A percentile compares a stretch with the other conserved stretches of the same genome.
phyloP scores from a whole-genome alignment of 176 grass and related monocot species.

The barley (Hordeum vulgare) region DNA sequence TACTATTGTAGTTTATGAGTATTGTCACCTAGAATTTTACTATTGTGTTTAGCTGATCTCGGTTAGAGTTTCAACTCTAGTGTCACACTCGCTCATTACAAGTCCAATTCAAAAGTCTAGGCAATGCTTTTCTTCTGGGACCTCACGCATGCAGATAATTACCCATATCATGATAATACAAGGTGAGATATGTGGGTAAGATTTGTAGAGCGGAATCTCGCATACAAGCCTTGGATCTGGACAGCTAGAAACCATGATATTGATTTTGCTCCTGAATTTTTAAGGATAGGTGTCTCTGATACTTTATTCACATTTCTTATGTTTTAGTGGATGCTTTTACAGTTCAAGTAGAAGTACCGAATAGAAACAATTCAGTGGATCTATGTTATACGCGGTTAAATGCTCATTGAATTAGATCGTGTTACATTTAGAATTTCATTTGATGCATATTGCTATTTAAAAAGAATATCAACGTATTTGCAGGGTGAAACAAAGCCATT shows the following conservation, averaged over 20 bases:
- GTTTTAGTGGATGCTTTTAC: not conserved
- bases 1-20: not conserved
- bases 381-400: not conserved
- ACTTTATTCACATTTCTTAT: not conserved
- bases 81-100: conserved; percentile 64
- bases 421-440: not conserved
- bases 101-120: conserved; percentile 49
- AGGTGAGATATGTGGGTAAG: conserved; percentile 92
- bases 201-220: conserved; percentile 72
- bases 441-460: not conserved
- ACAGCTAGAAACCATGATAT: conserved; percentile 87
- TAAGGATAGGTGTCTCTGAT: conserved; percentile 25
- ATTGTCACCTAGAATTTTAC: not conserved
- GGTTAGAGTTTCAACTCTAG: conserved; percentile 82
- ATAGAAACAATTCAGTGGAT: not conserved
- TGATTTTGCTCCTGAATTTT: conserved; percentile 71
- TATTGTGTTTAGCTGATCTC: conserved; percentile 62
- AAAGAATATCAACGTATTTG: not conserved
- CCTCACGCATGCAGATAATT: conserved; percentile 78
- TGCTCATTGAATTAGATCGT: not conserved
- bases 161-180: conserved; percentile 68
- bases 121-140: conserved; percentile 69
- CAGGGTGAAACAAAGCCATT: conserved; percentile 79
- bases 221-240: conserved; percentile 96
- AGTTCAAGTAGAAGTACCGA: not conserved